Evolutionary conservation across 495 filamentous ascomycete genomes (phyloP).

Genomic region (Jackrogersella multiformis): DNA sequence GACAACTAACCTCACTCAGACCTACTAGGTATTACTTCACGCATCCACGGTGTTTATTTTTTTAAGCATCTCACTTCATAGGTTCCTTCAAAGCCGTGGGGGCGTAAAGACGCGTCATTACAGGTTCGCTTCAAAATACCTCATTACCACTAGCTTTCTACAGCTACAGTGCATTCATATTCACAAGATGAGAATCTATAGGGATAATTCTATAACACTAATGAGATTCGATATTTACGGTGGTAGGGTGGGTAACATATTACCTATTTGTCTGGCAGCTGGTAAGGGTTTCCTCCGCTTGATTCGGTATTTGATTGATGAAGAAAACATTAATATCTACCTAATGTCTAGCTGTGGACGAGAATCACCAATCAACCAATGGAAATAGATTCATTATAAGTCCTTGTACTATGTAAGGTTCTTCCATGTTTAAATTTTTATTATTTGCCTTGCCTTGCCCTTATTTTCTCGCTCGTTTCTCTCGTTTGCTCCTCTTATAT

Average conservation of each 20-base stretch:
- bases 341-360: background rate
- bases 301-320: constrained; percentile 6
- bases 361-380: background rate
- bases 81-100: background rate
- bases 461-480: constrained; percentile 1
- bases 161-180: background rate
- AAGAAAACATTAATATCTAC: background rate
- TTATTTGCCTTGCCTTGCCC: background rate
- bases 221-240: constrained; percentile 9
- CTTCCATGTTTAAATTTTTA: constrained; percentile 8
- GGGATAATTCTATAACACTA: too few species aligned
- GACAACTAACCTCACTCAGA: constrained; percentile 11
- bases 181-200: too few species aligned
- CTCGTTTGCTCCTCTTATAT: constrained; percentile 12
- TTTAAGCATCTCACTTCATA: constrained; percentile 3
- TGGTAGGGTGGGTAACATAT: background rate
- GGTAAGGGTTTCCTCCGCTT: too few species aligned
- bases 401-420: constrained; percentile 1
- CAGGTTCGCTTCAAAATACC: constrained; percentile 12
- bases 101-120: constrained; percentile 18
- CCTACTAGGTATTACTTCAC: background rate
- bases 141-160: background rate
- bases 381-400: background rate
- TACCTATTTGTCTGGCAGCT: background rate
- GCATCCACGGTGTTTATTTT: background rate